phyloP scores from a whole-genome alignment of 352 stramenopile genomes.

The Plasmopara halstedii region DNA sequence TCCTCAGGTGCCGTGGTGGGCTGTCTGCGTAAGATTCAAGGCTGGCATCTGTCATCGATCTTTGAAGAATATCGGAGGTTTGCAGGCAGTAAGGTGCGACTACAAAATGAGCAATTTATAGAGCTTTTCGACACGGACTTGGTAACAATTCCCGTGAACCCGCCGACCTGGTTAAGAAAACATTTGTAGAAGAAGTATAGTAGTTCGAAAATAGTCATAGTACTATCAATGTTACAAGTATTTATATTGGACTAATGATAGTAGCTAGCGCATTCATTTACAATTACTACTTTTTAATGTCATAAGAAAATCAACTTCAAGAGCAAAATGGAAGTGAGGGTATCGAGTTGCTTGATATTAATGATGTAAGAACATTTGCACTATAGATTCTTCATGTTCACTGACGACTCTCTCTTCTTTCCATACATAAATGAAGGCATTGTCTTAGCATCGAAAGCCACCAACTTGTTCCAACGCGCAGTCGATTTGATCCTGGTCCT shows the following conservation, averaged over 20 bases:
- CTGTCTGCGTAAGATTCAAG: constrained; percentile 89
- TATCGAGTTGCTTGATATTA: no score
- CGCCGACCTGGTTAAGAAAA: constrained; percentile 66
- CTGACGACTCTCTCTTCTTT: not conserved
- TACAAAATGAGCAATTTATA: constrained; percentile 93
- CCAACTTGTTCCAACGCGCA: constrained; percentile 90
- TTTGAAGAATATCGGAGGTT: constrained; percentile 92
- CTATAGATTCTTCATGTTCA: no score
- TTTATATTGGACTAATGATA: no score
- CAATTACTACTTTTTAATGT: no score
- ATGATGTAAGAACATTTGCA: no score
- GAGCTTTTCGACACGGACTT: constrained; percentile 93
- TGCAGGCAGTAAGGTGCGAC: constrained; percentile 82
- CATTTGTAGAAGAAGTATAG: constrained; percentile 21
- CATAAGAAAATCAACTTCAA: no score
- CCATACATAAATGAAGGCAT: constrained; percentile 1
- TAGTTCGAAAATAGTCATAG: not conserved
- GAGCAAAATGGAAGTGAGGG: no score
- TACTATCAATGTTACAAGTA: no score
- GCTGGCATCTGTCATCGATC: constrained; percentile 90
- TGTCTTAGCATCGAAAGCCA: constrained; percentile 35
- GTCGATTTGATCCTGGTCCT: constrained; percentile 98
- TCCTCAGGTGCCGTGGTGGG: constrained; percentile 73
- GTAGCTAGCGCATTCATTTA: no score
- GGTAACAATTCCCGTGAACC: constrained; percentile 75